Evolutionary conservation across 2,329 filamentous ascomycete genomes (phyloP).

Genomic region (Teratosphaeria viscida): DNA sequence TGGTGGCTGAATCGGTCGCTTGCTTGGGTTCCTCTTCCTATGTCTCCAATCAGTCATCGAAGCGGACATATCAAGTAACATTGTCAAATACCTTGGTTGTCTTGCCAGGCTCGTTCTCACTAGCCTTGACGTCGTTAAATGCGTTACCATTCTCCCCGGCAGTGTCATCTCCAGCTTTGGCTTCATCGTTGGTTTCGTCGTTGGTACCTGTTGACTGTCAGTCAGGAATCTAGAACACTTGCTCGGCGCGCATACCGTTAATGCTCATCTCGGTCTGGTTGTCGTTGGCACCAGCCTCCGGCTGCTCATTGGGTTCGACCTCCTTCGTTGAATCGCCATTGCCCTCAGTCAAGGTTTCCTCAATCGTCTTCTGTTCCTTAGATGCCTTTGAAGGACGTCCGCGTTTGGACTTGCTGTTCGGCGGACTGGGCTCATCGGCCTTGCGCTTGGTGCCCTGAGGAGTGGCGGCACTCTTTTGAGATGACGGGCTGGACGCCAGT

Average conservation of each 20-base stretch:
- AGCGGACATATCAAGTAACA: neutral
- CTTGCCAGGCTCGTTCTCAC: constrained; percentile 19
- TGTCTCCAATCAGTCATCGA: neutral
- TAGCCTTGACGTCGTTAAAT: constrained; percentile 20
- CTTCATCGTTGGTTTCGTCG: constrained; percentile 2
- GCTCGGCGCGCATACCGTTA: constrained; percentile 4
- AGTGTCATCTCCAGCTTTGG: constrained; percentile 2
- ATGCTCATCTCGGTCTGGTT: constrained; percentile 2
- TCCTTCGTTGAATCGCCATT: constrained; percentile 12
- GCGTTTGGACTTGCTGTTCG: constrained; percentile 29
- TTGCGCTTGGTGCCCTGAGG: constrained; percentile 20
- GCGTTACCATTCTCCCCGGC: constrained; percentile 11
- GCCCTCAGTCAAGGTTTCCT: constrained; percentile 39
- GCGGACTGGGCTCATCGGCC: constrained; percentile 21
- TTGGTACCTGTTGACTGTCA: constrained; percentile 8
- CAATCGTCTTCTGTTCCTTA: constrained; percentile 43
- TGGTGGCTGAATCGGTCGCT: constrained; percentile 1
- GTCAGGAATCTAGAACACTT: constrained; percentile 6
- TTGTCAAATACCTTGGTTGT: constrained; percentile 15
- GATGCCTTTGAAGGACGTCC: constrained; percentile 27
- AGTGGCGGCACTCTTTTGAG: constrained; percentile 8
- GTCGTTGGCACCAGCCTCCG: constrained; percentile 4
- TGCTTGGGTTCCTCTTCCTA: neutral
- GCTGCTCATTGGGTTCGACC: constrained; percentile 14
- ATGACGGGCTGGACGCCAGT: constrained; percentile 13